Evolutionary conservation across 2,329 filamentous ascomycete species (phyloP), one percentile per base, ranked within the genome.

Genomic region (Torrubiella hemipterigena): DNA sequence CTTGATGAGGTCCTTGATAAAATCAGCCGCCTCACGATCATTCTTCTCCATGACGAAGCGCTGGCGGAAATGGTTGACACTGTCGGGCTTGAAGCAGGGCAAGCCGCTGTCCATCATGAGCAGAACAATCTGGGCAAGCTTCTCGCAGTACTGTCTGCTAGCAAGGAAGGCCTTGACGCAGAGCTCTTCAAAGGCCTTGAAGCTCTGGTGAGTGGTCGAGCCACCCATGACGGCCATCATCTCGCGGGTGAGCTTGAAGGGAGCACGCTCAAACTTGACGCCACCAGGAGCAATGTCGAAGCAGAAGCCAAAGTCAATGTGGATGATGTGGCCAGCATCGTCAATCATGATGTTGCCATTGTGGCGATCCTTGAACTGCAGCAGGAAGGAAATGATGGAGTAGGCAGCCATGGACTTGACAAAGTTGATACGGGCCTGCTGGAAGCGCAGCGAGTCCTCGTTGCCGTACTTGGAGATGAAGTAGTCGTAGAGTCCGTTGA

Each of bases 301-400:
- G 61, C 89, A 96, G 70, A 98, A 99, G 8, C 91, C 91, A 50
- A 98, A 98, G 55, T 98, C 91, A 44, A 98, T 96, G 62, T 98
- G 91, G 32, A 98, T 73, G 48, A 98, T 94, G 58, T 98, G 91
- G 4, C 93, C 91, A 1, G 81, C 83, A 48, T 95, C 89, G 54
- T 98, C 89, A 40, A 98, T 78, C 93, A 98, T 98, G 64, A 98
- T 98, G 64, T 98, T 98, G 39, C 91, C 91, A 55, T 98, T 98
- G 62, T 98, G 91, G 4, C 91, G 79, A 53, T 99, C 91, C 58
- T 99, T 99, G 77, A 99, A 96, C 50, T 98, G 93, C 22, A 98
- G 65, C 11, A 98, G 67, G 61, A 93, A 98, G 0, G 85, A 93
- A 42, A 98, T 96, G 47, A 98, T 80, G 13, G 83, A 93, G 63